These are phyloP conservation scores for Aschersonia sp. DNA, from an alignment of 2,329 filamentous ascomycete genomes.

Conservation along the genomic window DNA sequence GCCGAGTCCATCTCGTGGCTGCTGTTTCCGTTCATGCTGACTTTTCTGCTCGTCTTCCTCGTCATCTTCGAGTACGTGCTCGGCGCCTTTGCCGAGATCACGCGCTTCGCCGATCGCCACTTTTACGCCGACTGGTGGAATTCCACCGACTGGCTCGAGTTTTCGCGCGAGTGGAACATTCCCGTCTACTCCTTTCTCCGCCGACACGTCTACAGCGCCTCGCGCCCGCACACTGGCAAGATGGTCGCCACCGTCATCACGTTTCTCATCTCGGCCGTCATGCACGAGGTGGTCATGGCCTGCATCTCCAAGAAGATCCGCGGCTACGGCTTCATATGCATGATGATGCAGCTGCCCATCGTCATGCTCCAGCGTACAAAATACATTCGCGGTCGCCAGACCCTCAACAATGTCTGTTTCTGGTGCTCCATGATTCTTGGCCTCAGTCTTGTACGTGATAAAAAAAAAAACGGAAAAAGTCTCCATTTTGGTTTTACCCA, in stretches of 20 bases:
- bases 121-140: slow-evolving; percentile 79
- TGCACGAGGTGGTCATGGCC: slow-evolving; percentile 92
- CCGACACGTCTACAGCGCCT: slow-evolving; percentile 83
- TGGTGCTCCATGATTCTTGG: slow-evolving; percentile 89
- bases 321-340: slow-evolving; percentile 83
- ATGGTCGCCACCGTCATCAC: slow-evolving; percentile 74
- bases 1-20: slow-evolving; percentile 83
- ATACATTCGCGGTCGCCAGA: slow-evolving; percentile 58
- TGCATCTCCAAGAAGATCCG: slow-evolving; percentile 95
- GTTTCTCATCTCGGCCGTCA: slow-evolving; percentile 76
- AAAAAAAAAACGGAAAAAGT: too few species aligned
- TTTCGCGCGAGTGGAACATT: slow-evolving; percentile 94
- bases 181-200: slow-evolving; percentile 92
- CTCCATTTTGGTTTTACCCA: background rate
- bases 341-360: slow-evolving; percentile 95
- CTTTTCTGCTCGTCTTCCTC: slow-evolving; percentile 86
- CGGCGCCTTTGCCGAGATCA: slow-evolving; percentile 89
- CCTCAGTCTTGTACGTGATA: slow-evolving; percentile 37
- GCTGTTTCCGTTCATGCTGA: slow-evolving; percentile 94
- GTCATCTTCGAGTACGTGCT: slow-evolving; percentile 97
- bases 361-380: slow-evolving; percentile 77
- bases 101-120: slow-evolving; percentile 80
- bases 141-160: slow-evolving; percentile 84
- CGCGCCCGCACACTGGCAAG: slow-evolving; percentile 60
- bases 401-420: slow-evolving; percentile 80